Base-by-base conservation (phyloP, 805 yeast genomes). In the Phaffomyces opuntiae region DNA sequence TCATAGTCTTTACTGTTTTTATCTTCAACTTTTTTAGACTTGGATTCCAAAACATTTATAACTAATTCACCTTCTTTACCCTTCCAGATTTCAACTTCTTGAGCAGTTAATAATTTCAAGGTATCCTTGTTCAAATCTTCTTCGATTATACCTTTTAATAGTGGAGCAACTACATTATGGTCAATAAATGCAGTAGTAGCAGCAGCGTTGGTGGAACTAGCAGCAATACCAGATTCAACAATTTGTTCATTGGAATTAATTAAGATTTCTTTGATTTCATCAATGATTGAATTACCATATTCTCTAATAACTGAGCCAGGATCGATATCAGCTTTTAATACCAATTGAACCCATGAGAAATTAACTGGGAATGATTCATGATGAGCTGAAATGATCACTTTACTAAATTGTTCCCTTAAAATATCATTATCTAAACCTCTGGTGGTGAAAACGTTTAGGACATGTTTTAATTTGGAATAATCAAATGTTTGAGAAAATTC, bases 1-100 rank as follows among this genome's bases (percentile, higher is more conserved):
- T 84, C 95, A 55, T 87, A 87, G 56, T 89, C 96, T 59, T 82
- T 89, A 1, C 87, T 68, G 60, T 87, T 87, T 60, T 85, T 87
- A 58, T 78, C 78, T 13, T 79, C 78, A 5, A 66, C 68, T 32
- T 65, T 64, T 31, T 69, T 67, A 57, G 70, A 74, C 45, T 66
- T 66, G 26, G 59, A 58, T 34, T 73, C 75, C 41, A 86, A 62
- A 6, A 86, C 78, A 56, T 87, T 80, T 17, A 80, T 64, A 2
- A 84, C 93, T 44, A 83, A 61, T 39, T 75, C 81, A 3, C 89
- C 95, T 39, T 81, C 95, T 0, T 70, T 60, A 9, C 83, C 83
- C 39, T 66, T 70, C 83, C 87, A 87, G 33, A 93, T 84, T 13
- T 65, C 63, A 17, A 85, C 57, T 36, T 81, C 77, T 12, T 73